Base-by-base conservation (phyloP, 1,284 basidiomycete genomes). In the Cutaneotrichosporon daszewskae region DNA sequence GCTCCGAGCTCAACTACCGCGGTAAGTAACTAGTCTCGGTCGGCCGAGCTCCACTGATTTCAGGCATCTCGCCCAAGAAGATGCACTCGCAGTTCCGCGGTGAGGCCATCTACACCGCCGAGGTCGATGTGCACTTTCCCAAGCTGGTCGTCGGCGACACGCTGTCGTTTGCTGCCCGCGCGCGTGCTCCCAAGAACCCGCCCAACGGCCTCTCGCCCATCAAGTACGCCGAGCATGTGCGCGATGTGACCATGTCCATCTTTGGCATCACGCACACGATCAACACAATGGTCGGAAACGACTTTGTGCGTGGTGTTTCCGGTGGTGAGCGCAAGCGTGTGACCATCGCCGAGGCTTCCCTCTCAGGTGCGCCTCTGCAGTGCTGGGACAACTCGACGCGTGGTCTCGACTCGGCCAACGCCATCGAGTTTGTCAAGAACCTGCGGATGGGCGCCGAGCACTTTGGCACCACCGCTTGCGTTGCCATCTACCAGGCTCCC, bases 241-340 rank as follows among this genome's bases (percentile, higher is more conserved):
- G 70, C 42, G 71, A 76, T 33, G 68, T 74, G 3, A 59, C 75
- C 40, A 72, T 77, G 63, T 68, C 73, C 41, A 69, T 76, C 55
- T 70, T 78, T 45, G 75, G 76, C 54, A 77, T 78, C 53, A 57
- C 66, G 1, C 74, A 76, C 59, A 76, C 75, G 14, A 58, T 72
- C 50, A 71, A 74, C 57, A 76, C 74, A 12, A 61, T 65, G 37
- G 66, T 76, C 35, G 74, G 73, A 11, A 70, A 72, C 54, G 68
- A 66, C 45, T 68, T 60, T 40, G 49, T 77, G 8, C 67, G 76
- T 46, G 77, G 76, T 53, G 72, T 78, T 9, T 73, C 70, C 5
- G 77, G 76, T 44, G 76, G 76, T 49, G 76, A 72, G 66, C 69
- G 76, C 18, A 78, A 77, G 60, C 74, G 76, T 50, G 76, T 77